phyloP scores from a whole-genome alignment of 1,284 basidiomycete species.

The Cutaneotrichosporon daszewskae region DNA sequence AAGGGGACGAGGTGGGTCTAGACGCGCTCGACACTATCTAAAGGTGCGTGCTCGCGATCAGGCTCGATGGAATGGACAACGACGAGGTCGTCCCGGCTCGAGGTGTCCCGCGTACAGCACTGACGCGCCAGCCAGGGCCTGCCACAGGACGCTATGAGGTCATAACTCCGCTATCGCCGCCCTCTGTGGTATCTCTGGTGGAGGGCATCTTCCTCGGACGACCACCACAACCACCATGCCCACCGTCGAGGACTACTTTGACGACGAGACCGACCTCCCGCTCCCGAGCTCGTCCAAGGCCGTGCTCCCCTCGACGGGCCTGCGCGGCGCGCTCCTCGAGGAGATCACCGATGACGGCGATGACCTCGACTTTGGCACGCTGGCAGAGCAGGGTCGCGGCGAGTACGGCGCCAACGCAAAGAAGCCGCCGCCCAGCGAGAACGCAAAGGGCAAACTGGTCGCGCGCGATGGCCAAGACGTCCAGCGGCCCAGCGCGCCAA shows the following conservation, averaged over 20 bases:
- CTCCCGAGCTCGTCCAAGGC: constrained; percentile 50
- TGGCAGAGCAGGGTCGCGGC: constrained; percentile 48
- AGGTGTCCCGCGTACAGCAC: too few species aligned
- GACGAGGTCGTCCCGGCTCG: too few species aligned
- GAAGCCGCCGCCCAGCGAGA: constrained; percentile 25
- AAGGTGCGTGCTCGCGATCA: too few species aligned
- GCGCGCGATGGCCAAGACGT: constrained; percentile 25
- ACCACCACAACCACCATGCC: constrained; percentile 45
- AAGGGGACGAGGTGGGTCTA: not conserved
- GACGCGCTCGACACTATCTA: not conserved
- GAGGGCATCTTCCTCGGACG: too few species aligned
- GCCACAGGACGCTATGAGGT: constrained; percentile 4
- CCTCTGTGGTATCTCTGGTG: too few species aligned
- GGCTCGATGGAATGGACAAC: too few species aligned
- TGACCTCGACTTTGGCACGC: constrained; percentile 49
- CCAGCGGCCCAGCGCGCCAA: constrained; percentile 22
- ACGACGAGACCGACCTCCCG: constrained; percentile 78
- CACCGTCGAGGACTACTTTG: constrained; percentile 55
- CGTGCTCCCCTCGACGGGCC: constrained; percentile 61
- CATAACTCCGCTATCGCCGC: constrained; percentile 12
- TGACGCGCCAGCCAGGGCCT: not conserved
- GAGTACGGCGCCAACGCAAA: constrained; percentile 41
- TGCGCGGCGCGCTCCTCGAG: constrained; percentile 67
- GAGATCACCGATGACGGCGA: constrained; percentile 53
- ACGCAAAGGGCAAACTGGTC: constrained; percentile 30